Conservation (phyloP, 306 rosid genomes). For the Castanea mollissima region DNA sequence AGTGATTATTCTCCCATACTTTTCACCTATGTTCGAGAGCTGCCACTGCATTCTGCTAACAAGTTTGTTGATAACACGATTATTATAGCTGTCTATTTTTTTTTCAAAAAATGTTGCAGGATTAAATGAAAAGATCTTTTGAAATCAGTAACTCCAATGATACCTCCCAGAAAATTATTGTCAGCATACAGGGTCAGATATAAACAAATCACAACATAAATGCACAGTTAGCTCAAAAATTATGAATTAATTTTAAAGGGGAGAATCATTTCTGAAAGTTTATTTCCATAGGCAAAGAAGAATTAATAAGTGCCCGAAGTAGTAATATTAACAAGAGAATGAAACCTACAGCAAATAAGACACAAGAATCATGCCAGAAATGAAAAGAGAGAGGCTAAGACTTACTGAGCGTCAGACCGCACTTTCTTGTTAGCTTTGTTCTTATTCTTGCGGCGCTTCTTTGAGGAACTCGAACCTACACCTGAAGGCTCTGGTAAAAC, state of each 20-base stretch:
- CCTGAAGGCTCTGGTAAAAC: slow-evolving; percentile 8
- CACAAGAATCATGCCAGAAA: background rate
- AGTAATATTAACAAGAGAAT: background rate
- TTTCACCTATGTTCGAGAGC: background rate
- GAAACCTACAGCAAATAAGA: background rate
- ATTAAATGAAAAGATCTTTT: background rate
- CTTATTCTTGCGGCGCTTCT: slow-evolving; percentile 43
- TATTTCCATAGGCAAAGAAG: background rate
- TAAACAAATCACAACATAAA: background rate
- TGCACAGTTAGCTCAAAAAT: too few relatives aligned
- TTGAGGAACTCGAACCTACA: slow-evolving; percentile 20
- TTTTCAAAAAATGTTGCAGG: background rate
- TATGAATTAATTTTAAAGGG: too few relatives aligned
- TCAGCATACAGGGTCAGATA: background rate
- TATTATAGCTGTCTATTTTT: background rate
- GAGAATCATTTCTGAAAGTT: too few relatives aligned
- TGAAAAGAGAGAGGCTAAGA: slow-evolving; percentile 1
- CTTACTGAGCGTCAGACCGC: slow-evolving; percentile 39
- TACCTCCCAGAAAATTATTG: background rate
- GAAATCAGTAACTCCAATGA: background rate
- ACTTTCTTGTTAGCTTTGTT: slow-evolving; percentile 40
- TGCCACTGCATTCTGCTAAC: background rate
- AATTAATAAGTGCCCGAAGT: background rate
- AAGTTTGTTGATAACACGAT: background rate
- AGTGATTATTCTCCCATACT: background rate